Evolutionary conservation across 23 red algal genomes (phyloP).

Genomic region (Gracilaria caudata): DNA sequence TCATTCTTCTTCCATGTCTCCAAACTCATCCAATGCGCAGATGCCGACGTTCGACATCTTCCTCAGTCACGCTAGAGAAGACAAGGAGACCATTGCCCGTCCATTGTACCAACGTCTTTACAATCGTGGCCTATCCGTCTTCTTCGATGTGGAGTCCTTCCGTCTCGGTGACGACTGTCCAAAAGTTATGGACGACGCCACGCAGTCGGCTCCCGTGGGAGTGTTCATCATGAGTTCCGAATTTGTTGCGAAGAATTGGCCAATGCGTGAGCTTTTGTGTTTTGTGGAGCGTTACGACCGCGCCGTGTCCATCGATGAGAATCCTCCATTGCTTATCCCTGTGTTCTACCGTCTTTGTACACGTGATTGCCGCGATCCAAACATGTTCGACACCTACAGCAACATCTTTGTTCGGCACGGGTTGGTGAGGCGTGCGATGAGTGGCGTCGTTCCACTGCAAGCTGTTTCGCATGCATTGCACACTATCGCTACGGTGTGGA

Average conservation of each 20-base stretch:
- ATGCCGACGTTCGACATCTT: no score
- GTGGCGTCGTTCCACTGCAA: neutral
- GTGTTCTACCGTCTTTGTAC: conserved; percentile 23
- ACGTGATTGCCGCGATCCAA: conserved; percentile 1
- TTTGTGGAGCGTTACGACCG: neutral
- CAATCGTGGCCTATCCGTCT: no score
- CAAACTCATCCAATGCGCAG: no score
- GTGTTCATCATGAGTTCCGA: conserved; percentile 10
- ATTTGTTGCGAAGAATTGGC: neutral
- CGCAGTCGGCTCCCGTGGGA: neutral
- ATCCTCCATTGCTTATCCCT: neutral
- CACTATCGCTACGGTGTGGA: conserved; percentile 4
- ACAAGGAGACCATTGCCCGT: conserved; percentile 1
- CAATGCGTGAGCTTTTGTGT: conserved; percentile 3
- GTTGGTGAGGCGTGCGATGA: neutral
- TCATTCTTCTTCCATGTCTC: no score
- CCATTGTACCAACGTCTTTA: no score
- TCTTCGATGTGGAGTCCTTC: no score
- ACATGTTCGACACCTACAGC: conserved; percentile 6
- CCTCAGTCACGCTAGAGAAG: no score
- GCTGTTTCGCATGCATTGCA: conserved; percentile 1
- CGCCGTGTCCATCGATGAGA: neutral
- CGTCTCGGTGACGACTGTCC: no score
- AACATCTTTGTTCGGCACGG: neutral
- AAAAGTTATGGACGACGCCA: neutral